A percentile compares a stretch with the other conserved stretches of the same genome.
These are phyloP conservation scores for Glycine latifolia DNA, from an alignment of 306 rosid genomes.

Conservation along the genomic window DNA sequence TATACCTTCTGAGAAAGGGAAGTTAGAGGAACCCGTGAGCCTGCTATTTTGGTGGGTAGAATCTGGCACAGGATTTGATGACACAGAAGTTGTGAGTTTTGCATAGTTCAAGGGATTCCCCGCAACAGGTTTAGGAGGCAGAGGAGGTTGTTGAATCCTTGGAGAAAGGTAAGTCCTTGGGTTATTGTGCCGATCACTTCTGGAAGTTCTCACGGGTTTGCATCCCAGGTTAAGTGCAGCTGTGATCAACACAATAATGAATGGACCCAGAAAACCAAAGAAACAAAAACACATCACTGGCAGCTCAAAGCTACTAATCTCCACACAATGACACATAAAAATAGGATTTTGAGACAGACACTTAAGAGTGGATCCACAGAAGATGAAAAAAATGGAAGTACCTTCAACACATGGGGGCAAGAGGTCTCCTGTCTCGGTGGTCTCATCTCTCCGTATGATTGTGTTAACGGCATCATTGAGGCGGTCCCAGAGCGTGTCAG, in stretches of 20 bases:
- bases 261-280: constrained; percentile 36
- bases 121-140: constrained; percentile 59
- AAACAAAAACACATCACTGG: constrained; percentile 43
- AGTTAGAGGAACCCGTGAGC: constrained; percentile 53
- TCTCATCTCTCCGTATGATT: constrained; percentile 91
- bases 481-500: constrained; percentile 91
- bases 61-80: too few species aligned
- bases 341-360: constrained; percentile 36
- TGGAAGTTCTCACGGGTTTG: constrained; percentile 85
- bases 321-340: constrained; percentile 26
- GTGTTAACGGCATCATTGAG: constrained; percentile 97
- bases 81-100: constrained; percentile 45
- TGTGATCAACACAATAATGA: constrained; percentile 50
- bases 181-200: constrained; percentile 94
- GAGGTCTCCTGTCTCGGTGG: constrained; percentile 81
- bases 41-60: constrained; percentile 47
- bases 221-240: constrained; percentile 99
- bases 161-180: constrained; percentile 87
- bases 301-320: constrained; percentile 44
- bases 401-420: constrained; percentile 99
- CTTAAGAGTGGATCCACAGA: constrained; percentile 41
- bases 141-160: constrained; percentile 68
- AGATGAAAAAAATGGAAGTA: constrained; percentile 47
- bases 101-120: constrained; percentile 63
- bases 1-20: constrained; percentile 59